Conservation (phyloP, 176 grass and related monocot species). For the Oryza nivara region DNA sequence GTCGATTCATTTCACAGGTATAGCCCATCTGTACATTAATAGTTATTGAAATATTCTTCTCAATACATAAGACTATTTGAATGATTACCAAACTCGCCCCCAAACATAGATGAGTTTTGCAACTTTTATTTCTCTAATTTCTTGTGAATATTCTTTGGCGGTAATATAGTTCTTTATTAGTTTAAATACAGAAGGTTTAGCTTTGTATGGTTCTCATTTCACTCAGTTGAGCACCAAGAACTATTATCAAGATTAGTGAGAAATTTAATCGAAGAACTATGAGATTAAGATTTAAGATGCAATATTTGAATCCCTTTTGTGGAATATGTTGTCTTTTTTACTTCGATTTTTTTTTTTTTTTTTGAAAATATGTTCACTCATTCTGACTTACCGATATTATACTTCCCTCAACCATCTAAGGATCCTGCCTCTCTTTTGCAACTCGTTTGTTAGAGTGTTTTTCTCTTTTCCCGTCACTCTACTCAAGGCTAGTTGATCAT, state of each 20-base stretch:
- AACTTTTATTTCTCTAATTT: slow-evolving; percentile 4
- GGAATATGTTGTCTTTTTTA: neutral
- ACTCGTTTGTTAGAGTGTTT: neutral
- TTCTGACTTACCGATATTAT: neutral
- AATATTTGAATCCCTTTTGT: neutral
- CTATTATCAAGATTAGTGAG: neutral
- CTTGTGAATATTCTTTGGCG: neutral
- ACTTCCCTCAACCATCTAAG: neutral
- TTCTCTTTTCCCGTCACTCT: neutral
- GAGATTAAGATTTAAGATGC: neutral
- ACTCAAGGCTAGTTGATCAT: neutral
- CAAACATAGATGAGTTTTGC: slow-evolving; percentile 15
- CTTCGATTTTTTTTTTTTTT: neutral
- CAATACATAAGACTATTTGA: neutral
- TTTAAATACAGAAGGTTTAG: neutral
- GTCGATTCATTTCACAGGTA: slow-evolving; percentile 94
- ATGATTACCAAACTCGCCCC: slow-evolving; percentile 1
- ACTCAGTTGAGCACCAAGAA: neutral
- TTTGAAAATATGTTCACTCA: neutral
- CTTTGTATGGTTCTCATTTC: slow-evolving; percentile 4
- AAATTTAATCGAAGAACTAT: neutral
- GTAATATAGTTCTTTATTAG: neutral
- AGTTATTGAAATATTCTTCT: neutral
- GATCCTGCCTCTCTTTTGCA: neutral
- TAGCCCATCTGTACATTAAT: slow-evolving; percentile 36